phyloP scores from a whole-genome alignment of 2,329 filamentous ascomycete species.

The Dryadomyces quercivorus region DNA sequence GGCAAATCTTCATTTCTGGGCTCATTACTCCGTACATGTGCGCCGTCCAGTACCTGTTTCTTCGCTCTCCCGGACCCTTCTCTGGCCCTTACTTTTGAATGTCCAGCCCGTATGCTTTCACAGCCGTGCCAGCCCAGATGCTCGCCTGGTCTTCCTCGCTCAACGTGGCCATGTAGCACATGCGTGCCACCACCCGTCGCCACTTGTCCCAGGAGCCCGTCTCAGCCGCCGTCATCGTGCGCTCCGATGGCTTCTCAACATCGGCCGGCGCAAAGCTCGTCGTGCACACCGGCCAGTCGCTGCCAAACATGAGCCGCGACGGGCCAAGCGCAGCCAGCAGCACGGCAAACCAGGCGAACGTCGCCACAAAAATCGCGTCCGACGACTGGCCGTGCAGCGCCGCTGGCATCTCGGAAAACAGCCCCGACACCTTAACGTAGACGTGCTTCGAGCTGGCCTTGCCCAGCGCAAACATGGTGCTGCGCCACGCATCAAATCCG shows the following conservation, averaged over 20 bases:
- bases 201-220: slow-evolving; percentile 59
- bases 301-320: slow-evolving; percentile 72
- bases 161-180: slow-evolving; percentile 52
- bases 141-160: slow-evolving; percentile 47
- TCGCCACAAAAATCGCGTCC: slow-evolving; percentile 47
- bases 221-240: slow-evolving; percentile 16
- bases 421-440: slow-evolving; percentile 90
- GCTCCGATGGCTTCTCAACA: slow-evolving; percentile 23
- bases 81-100: background rate
- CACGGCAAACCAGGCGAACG: slow-evolving; percentile 60
- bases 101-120: slow-evolving; percentile 52
- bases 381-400: slow-evolving; percentile 34
- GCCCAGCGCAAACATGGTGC: slow-evolving; percentile 55
- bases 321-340: slow-evolving; percentile 62
- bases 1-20: background rate
- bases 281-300: slow-evolving; percentile 89
- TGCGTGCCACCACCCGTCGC: slow-evolving; percentile 55
- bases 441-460: slow-evolving; percentile 39
- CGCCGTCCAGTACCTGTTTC: background rate
- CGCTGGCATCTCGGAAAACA: slow-evolving; percentile 65
- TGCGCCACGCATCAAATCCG: slow-evolving; percentile 56
- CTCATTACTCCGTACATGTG: background rate
- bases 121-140: slow-evolving; percentile 63
- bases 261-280: slow-evolving; percentile 31
- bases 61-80: background rate